Base-by-base conservation (phyloP, 208 protist genomes). In the Acanthamoeba culbertsoni region DNA sequence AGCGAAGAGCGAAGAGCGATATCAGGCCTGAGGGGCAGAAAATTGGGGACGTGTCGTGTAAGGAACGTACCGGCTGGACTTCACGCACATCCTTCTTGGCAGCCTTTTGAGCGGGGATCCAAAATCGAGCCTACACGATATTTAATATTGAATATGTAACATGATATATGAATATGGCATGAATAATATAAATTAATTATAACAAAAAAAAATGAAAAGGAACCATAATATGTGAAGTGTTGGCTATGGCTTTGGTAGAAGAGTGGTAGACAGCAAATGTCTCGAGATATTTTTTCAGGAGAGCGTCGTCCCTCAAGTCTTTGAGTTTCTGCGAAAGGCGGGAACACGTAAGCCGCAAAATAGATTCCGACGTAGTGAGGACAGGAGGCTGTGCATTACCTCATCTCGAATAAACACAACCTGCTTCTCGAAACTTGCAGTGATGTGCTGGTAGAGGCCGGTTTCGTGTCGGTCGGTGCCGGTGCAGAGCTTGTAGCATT, bases 171-270 rank as follows among this genome's bases (percentile, higher is more conserved):
- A 33, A 5, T 14, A 6, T 6, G 42, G 42, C 12, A n/a, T n/a
- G n/a, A n/a, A n/a, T n/a, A n/a, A n/a, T n/a, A n/a, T n/a, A n/a
- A n/a, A n/a, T n/a, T n/a, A n/a, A n/a, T n/a, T n/a, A n/a, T n/a
- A n/a, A n/a, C n/a, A n/a, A n/a, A n/a, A n/a, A n/a, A n/a, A n/a
- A n/a, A n/a, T n/a, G n/a, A 26, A 6, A 28, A 55, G 18, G 43
- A 33, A 86, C 75, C 35, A 86, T 16, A n/a, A 86, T 86, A 7
- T 86, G 35, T 16, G 75, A 59, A 20, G 48, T 86, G 75, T 86
- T 86, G 75, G 45, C 48, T 37, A 86, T 35, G 26, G 48, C 48
- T 14, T 28, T 6, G 42, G 42, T 18, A 40, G 75, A 23, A 16
- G 42, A 59, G 10, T 45, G 42, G 48, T 59, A 86, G 75, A 59